Conservation (phyloP, 2,329 filamentous ascomycete species). For the Hypoxylon sp. region DNA sequence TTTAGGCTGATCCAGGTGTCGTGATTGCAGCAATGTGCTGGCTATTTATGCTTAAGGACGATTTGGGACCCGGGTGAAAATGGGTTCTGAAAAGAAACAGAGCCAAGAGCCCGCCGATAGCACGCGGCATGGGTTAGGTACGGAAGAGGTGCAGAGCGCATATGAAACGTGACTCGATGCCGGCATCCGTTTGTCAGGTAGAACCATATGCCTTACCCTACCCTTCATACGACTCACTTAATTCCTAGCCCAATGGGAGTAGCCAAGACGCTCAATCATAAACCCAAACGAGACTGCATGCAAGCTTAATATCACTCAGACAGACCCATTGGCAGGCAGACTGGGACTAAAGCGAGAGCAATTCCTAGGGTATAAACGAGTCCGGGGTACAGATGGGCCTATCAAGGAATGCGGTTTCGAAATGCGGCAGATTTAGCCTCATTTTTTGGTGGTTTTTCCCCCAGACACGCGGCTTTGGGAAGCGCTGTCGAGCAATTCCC, state of each 20-base stretch:
- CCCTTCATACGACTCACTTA: conserved; percentile 22
- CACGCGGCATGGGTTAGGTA: conserved; percentile 35
- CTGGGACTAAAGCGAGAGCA: conserved; percentile 27
- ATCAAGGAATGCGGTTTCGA: conserved; percentile 37
- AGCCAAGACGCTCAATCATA: conserved; percentile 8
- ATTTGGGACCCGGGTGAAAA: conserved; percentile 16
- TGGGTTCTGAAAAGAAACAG: conserved; percentile 21
- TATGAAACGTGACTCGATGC: conserved; percentile 32
- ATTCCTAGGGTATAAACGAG: conserved; percentile 35
- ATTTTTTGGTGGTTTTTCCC: conserved; percentile 22
- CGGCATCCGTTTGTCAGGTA: conserved; percentile 21
- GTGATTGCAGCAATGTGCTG: conserved; percentile 26
- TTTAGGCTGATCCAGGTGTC: conserved; percentile 35
- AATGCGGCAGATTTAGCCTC: conserved; percentile 45
- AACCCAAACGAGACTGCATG: conserved; percentile 15
- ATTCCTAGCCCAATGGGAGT: conserved; percentile 22
- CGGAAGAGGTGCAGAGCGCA: conserved; percentile 25
- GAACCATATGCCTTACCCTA: conserved; percentile 22
- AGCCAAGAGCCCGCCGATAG: conserved; percentile 21
- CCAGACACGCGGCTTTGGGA: conserved; percentile 6
- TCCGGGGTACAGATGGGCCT: conserved; percentile 42
- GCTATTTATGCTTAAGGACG: conserved; percentile 22
- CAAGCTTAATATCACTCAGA: conserved; percentile 27
- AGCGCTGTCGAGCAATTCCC: conserved; percentile 30
- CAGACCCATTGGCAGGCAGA: conserved; percentile 25